These are phyloP conservation scores for Globisporangium nunn DNA, from an alignment of 352 stramenopile species.

Conservation along the genomic window DNA sequence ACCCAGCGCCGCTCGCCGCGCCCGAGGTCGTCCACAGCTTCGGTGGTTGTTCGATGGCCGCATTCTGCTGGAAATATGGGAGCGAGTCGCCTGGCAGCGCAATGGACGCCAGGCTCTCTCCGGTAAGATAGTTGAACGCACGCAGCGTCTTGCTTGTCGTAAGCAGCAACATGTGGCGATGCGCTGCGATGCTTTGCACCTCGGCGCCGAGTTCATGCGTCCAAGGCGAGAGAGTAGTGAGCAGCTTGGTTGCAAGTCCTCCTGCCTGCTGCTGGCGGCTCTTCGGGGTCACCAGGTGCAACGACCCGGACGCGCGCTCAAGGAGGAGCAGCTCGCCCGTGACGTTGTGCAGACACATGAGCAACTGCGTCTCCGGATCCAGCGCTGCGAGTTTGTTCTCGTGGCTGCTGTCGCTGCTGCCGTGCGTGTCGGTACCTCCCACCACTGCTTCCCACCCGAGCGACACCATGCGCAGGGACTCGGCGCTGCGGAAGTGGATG, in stretches of 20 bases:
- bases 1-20: slow-evolving; percentile 39
- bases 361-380: slow-evolving; percentile 9
- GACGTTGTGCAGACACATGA: slow-evolving; percentile 52
- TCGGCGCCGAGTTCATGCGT: slow-evolving; percentile 5
- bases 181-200: slow-evolving; percentile 20
- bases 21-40: slow-evolving; percentile 46
- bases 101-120: slow-evolving; percentile 30
- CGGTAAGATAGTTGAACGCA: slow-evolving; percentile 53
- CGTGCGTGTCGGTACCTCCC: not conserved
- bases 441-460: slow-evolving; percentile 28
- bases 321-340: slow-evolving; percentile 74
- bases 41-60: slow-evolving; percentile 1
- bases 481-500: slow-evolving; percentile 54
- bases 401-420: too few species aligned
- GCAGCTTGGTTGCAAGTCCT: slow-evolving; percentile 10
- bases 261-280: not conserved
- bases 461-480: slow-evolving; percentile 29
- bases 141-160: slow-evolving; percentile 14
- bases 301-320: slow-evolving; percentile 16
- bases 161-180: slow-evolving; percentile 40
- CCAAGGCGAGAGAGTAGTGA: slow-evolving; percentile 24
- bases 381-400: not conserved
- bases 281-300: slow-evolving; percentile 39
- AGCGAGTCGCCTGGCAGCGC: slow-evolving; percentile 17
- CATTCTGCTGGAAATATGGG: not conserved